A percentile compares a stretch with the other conserved stretches of the same genome.
phyloP scores from a whole-genome alignment of 2,329 filamentous ascomycete species.

The Neurospora sp. region DNA sequence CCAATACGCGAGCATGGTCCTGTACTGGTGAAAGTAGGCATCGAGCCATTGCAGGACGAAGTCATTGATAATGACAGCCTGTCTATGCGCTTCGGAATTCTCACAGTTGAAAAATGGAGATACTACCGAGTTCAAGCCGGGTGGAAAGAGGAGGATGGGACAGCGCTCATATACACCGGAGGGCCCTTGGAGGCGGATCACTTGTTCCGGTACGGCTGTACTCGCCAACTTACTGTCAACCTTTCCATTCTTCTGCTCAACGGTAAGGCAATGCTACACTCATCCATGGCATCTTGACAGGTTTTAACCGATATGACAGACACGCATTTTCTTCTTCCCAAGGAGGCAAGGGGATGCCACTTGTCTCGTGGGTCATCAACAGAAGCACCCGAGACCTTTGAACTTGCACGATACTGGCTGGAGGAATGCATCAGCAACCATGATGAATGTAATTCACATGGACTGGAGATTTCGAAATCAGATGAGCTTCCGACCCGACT shows the following conservation, averaged over 20 bases:
- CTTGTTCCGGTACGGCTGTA: background rate
- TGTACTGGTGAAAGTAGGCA: background rate
- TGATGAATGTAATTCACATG: background rate
- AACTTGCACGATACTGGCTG: background rate
- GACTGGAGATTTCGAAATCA: background rate
- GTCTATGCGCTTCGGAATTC: background rate
- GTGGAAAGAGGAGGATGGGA: background rate
- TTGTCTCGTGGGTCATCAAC: background rate
- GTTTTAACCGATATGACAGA: background rate
- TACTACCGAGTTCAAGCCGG: background rate
- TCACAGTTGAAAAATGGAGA: background rate
- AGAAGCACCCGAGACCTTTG: background rate
- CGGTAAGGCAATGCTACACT: background rate
- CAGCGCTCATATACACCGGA: background rate
- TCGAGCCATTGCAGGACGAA: background rate
- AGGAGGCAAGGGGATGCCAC: background rate
- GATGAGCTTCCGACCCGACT: background rate
- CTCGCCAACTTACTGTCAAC: background rate
- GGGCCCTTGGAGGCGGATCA: background rate
- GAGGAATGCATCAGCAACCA: background rate
- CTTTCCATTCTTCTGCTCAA: background rate
- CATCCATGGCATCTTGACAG: background rate
- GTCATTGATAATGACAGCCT: background rate
- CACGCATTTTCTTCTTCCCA: background rate
- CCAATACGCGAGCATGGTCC: background rate